Conservation (phyloP, 164 flowering plant genomes). For the Sextonia rubra region DNA sequence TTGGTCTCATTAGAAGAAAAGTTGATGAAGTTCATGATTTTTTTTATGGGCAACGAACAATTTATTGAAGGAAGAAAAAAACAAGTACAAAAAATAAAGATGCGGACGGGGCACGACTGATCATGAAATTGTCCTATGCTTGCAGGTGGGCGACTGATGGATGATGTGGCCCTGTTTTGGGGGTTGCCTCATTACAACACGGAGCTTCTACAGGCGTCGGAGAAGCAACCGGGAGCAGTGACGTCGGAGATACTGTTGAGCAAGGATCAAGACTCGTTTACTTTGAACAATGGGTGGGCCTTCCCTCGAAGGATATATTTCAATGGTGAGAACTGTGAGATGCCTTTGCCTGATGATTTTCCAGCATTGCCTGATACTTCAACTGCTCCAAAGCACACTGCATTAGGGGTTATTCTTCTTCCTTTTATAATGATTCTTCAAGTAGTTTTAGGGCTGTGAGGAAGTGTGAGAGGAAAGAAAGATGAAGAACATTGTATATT, state of each 20-base stretch:
- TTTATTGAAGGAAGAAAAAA: no score
- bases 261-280: conserved; percentile 41
- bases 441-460: not conserved
- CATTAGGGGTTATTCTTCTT: conserved; percentile 15
- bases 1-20: not conserved
- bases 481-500: no score
- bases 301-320: conserved; percentile 56
- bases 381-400: conserved; percentile 9
- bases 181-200: conserved; percentile 37
- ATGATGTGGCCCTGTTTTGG: conserved; percentile 57
- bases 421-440: conserved; percentile 4
- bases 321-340: conserved; percentile 57
- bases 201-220: conserved; percentile 31
- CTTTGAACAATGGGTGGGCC: conserved; percentile 54
- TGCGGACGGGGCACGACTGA: no score
- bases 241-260: conserved; percentile 45
- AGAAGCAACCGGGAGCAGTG: conserved; percentile 34
- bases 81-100: no score
- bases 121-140: not conserved
- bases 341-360: conserved; percentile 54
- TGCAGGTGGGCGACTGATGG: conserved; percentile 28
- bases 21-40: no score
- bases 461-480: not conserved
- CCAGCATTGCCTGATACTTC: conserved; percentile 51
- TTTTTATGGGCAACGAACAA: no score